Evolutionary conservation across 805 yeast genomes (phyloP).

Genomic region (Metschnikowia rubicola): DNA sequence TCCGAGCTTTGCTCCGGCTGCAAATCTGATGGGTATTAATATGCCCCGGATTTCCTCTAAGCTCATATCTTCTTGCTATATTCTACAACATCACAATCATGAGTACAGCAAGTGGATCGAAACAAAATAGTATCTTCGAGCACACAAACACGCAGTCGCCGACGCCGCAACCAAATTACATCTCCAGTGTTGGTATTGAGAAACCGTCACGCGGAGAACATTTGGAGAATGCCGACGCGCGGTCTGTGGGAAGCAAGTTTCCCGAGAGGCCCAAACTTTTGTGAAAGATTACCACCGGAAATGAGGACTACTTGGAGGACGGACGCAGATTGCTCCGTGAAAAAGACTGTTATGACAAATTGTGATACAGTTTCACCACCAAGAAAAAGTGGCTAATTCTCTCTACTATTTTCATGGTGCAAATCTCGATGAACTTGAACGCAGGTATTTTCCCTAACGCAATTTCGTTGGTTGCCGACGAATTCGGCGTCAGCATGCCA

Average conservation of each 20-base stretch:
- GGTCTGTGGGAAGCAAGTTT: neutral
- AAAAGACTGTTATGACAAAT: slow-evolving; percentile 33
- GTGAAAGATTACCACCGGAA: slow-evolving; percentile 9
- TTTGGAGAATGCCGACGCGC: slow-evolving; percentile 1
- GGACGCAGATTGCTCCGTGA: slow-evolving; percentile 30
- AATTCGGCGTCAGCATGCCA: slow-evolving; percentile 21
- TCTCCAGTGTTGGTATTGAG: slow-evolving; percentile 6
- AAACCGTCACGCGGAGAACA: slow-evolving; percentile 4
- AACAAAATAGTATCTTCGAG: too few relatives aligned
- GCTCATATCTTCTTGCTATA: too few relatives aligned
- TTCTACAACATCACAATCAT: too few relatives aligned
- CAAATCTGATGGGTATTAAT: too few relatives aligned
- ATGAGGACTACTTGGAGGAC: slow-evolving; percentile 22
- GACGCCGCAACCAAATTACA: neutral
- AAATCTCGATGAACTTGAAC: slow-evolving; percentile 41
- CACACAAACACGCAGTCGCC: too few relatives aligned
- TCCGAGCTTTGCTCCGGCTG: too few relatives aligned
- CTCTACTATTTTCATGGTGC: slow-evolving; percentile 35
- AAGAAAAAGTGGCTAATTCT: slow-evolving; percentile 34
- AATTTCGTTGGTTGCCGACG: slow-evolving; percentile 20
- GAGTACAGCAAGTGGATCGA: too few relatives aligned
- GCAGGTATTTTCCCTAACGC: slow-evolving; percentile 32
- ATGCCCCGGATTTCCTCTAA: too few relatives aligned
- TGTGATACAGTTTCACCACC: slow-evolving; percentile 31
- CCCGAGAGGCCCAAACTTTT: slow-evolving; percentile 4